Percentiles rank a stretch among this genome's conserved stretches.
Evolutionary conservation across 2,329 filamentous ascomycete genomes (phyloP).

Genomic region (Mycosphaerella sp.): DNA sequence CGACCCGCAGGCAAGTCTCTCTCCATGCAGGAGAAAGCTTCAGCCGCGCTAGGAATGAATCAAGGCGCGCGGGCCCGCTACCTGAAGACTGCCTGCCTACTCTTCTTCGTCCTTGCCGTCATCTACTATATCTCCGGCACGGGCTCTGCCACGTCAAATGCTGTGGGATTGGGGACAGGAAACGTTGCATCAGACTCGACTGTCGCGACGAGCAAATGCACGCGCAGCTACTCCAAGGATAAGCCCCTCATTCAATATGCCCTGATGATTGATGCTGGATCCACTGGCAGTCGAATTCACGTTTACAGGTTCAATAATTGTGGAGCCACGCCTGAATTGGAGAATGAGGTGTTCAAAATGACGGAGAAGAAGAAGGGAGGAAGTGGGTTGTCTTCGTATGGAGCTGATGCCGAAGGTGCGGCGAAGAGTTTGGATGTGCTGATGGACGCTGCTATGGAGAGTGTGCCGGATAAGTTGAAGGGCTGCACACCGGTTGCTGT

Average conservation of each 20-base stretch:
- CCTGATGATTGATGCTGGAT: constrained; percentile 97
- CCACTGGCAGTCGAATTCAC: constrained; percentile 95
- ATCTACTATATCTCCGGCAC: constrained; percentile 50
- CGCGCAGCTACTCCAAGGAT: constrained; percentile 72
- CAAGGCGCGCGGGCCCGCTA: constrained; percentile 56
- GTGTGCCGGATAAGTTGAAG: constrained; percentile 82
- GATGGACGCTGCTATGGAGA: constrained; percentile 76
- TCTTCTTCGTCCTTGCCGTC: constrained; percentile 53
- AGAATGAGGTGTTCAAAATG: constrained; percentile 89
- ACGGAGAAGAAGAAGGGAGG: constrained; percentile 78
- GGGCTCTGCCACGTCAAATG: constrained; percentile 11
- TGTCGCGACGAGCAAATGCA: constrained; percentile 67
- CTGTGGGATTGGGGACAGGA: constrained; percentile 29
- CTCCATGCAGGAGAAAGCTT: constrained; percentile 34
- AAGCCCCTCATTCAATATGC: constrained; percentile 97
- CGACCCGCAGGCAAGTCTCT: constrained; percentile 25
- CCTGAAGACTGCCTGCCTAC: constrained; percentile 56
- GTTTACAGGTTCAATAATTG: constrained; percentile 99
- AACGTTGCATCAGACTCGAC: constrained; percentile 50
- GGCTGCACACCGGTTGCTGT: constrained; percentile 93
- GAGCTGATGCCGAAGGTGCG: constrained; percentile 75
- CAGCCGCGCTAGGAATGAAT: constrained; percentile 50
- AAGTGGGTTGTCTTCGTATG: constrained; percentile 77
- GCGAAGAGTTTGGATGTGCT: constrained; percentile 84
- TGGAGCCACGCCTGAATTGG: constrained; percentile 87